Base-by-base conservation (phyloP, 2,329 filamentous ascomycete species). In the Tetracladium maxilliforme region DNA sequence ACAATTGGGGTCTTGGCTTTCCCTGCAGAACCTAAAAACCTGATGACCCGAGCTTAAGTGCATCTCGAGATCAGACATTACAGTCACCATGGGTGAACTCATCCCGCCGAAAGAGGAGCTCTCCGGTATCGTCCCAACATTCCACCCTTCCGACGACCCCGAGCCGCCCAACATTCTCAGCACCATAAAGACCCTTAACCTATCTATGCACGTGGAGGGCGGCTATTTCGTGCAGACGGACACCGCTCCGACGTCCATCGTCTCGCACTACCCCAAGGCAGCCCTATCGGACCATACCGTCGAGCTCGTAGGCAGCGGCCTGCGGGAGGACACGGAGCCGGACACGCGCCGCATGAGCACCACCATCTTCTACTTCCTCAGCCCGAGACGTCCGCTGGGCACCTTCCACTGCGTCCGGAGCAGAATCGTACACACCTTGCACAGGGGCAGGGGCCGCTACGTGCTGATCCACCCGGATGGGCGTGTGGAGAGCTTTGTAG, bases 201-300 rank as follows among this genome's bases (percentile, higher is more conserved):
- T 75, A 14, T 41, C 51, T 23, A 49, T 56, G 7, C 70, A 78
- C 44, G 57, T 68, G 21, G 70, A 77, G 49, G 71, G 72, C 26
- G 70, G 71, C 22, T 77, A 70, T 49, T 78, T 65, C 38, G 48
- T 47, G 33, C 66, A 74, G 42, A 78, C 70, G 2, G 68, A 78
- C 45, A 54, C 60, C 28, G 55, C 63, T 33, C 36, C 51, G 3
- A 47, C 50, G 10, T 52, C 52, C 3, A 51, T 78, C 11, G 58
- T 67, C 0, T 71, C 69, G 15, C 64, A 66, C 1, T 70, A 68
- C 37, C 51, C 51, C 3, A 35, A 38, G 3, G 41, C 45, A n/a
- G 48, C 51, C 12, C 52, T 51, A 10, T 43, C 36, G 2, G 48
- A 46, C 10, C 33, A 43, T 11, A 47, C 51, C 18, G 33, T 49